Base-by-base conservation (phyloP, 2,329 filamentous ascomycete species). In the Fusarium sp. region DNA sequence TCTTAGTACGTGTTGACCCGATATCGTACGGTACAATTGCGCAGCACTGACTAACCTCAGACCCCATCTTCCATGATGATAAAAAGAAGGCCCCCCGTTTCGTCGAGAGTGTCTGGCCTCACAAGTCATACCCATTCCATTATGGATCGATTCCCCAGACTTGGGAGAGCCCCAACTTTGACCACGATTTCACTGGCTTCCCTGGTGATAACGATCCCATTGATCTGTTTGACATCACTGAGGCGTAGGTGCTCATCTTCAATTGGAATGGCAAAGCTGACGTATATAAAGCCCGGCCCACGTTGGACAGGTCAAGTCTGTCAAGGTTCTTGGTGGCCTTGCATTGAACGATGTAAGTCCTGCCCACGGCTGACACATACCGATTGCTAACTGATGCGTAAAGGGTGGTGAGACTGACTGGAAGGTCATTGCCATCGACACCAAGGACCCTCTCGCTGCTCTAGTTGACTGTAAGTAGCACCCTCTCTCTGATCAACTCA, bases 131-230 rank as follows among this genome's bases (percentile, higher is more conserved):
- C 41, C 83, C 83, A 0, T 84, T 84, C 68, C 77, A 82, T 31
- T 85, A 85, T 54, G 83, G 83, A 0, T 84, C 83, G 9, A 83
- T 85, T 26, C 83, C 83, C 1, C 83, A 85, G 70, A 85, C 83
- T 0, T 85, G 83, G 83, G 83, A 85, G 73, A 82, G 81, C 55
- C 81, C 83, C 28, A 85, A 84, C 65, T 77, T 80, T 39, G 70
- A 82, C 24, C 82, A 84, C 50, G 74, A 79, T 24, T 82, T 82
- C 58, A 85, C 83, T 22, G 79, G 79, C 0, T 78, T 70, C 12
- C 65, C 77, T 2, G 83, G 83, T 1, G 83, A 85, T 65, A 85
- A 85, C 14, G 83, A 85, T 26, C 83, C 83, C 0, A 79, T 85
- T 22, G 83, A 85, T 56, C 56, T 85, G 3, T 83, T 84, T 22